These are phyloP conservation scores for Neopestalotiopsis sp. DNA, from an alignment of 2,329 filamentous ascomycete genomes.

Conservation along the genomic window DNA sequence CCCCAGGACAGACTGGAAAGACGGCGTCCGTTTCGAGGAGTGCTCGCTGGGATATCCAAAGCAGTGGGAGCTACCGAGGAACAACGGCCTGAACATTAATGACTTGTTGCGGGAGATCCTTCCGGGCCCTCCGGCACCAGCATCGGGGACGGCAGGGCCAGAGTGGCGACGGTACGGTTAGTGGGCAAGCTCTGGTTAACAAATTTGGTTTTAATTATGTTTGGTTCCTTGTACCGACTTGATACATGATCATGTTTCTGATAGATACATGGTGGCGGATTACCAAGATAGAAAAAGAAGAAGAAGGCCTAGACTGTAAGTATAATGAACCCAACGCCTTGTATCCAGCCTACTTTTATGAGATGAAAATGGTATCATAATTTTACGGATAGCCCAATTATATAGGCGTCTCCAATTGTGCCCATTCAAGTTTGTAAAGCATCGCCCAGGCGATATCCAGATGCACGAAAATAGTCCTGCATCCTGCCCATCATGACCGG, in stretches of 20 bases:
- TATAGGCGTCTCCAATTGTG: not conserved
- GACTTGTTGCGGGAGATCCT: slow-evolving; percentile 42
- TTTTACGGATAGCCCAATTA: not conserved
- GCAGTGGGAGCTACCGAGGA: slow-evolving; percentile 40
- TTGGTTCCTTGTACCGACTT: too few relatives aligned
- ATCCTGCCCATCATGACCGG: slow-evolving; percentile 38
- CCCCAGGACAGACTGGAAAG: slow-evolving; percentile 45
- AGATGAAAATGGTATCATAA: not conserved
- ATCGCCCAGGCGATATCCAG: slow-evolving; percentile 32
- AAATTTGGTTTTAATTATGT: too few relatives aligned
- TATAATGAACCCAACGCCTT: not conserved
- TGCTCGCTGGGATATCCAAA: slow-evolving; percentile 43
- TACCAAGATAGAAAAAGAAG: not conserved
- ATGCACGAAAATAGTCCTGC: slow-evolving; percentile 38
- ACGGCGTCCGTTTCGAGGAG: slow-evolving; percentile 44
- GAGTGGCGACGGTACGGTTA: slow-evolving; percentile 34
- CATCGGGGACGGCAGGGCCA: slow-evolving; percentile 27
- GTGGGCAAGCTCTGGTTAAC: slow-evolving; percentile 5
- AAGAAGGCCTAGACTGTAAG: not conserved
- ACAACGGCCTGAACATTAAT: slow-evolving; percentile 38
- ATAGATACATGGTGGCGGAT: not conserved
- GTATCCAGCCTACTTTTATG: not conserved
- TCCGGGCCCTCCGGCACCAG: slow-evolving; percentile 31
- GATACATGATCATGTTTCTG: too few relatives aligned
- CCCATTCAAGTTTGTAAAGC: slow-evolving; percentile 22